Evolutionary conservation across 2,329 filamentous ascomycete species (phyloP).

Genomic region (Bipolaris sorokiniana): DNA sequence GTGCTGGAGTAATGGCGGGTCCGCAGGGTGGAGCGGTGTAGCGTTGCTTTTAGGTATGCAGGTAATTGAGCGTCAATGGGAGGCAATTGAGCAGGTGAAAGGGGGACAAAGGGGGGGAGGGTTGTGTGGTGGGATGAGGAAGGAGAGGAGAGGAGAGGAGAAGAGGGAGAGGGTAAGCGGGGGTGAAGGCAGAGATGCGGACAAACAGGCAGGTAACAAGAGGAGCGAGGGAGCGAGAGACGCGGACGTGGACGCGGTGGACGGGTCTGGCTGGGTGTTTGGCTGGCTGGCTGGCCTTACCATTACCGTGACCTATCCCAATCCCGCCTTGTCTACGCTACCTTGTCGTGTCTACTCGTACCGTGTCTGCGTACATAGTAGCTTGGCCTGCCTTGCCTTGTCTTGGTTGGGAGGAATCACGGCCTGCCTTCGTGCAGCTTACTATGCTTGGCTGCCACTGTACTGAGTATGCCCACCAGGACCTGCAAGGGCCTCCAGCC

Average conservation of each 20-base stretch:
- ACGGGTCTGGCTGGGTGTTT: not conserved
- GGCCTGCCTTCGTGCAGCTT: constrained; percentile 9
- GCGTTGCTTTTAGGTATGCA: constrained; percentile 8
- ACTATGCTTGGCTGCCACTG: constrained; percentile 21
- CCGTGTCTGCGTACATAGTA: not conserved
- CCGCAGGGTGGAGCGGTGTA: constrained; percentile 18
- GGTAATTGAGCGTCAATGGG: constrained; percentile 2
- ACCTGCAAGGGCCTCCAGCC: constrained; percentile 25
- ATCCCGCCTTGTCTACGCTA: too few species aligned
- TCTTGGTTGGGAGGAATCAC: constrained; percentile 1
- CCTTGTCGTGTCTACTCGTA: too few species aligned
- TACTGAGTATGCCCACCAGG: constrained; percentile 4
- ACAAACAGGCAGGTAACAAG: not conserved
- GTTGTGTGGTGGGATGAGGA: not conserved
- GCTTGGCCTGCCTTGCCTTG: not conserved
- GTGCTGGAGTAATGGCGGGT: constrained; percentile 16
- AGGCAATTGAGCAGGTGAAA: not conserved
- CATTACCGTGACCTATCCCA: too few species aligned
- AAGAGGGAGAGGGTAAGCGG: not conserved
- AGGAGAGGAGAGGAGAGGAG: not conserved
- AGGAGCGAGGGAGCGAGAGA: not conserved
- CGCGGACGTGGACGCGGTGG: constrained; percentile 1
- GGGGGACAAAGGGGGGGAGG: not conserved
- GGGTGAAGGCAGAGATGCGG: not conserved
- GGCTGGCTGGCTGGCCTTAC: not conserved